phyloP scores from a whole-genome alignment of 2,329 filamentous ascomycete genomes.

The Erysiphe pulchra region DNA sequence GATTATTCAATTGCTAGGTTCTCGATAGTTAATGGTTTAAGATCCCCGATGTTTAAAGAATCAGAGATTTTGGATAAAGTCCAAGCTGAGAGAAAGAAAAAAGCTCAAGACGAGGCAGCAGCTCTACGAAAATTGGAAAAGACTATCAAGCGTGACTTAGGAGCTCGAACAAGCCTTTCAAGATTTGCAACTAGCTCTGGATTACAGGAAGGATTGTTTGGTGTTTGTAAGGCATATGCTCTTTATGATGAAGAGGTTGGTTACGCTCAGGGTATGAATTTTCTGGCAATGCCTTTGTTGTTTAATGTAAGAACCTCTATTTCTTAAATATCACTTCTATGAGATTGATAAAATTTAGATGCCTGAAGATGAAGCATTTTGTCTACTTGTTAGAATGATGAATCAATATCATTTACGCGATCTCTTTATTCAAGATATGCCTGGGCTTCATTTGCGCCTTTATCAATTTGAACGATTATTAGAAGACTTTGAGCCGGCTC shows the following conservation, averaged over 20 bases:
- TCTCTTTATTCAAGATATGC: conserved; percentile 89
- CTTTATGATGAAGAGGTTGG: conserved; percentile 84
- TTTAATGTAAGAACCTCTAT: conserved; percentile 45
- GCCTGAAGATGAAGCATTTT: conserved; percentile 93
- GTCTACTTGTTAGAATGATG: conserved; percentile 79
- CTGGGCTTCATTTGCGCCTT: conserved; percentile 72
- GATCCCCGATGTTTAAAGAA: conserved; percentile 31
- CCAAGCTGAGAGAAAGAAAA: conserved; percentile 51
- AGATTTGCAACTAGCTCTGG: conserved; percentile 83
- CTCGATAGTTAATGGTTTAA: conserved; percentile 26
- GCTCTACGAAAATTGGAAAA: conserved; percentile 70
- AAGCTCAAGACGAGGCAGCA: conserved; percentile 50
- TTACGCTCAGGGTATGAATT: conserved; percentile 98
- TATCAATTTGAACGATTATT: conserved; percentile 88
- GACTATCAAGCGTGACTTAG: conserved; percentile 69
- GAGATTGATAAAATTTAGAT: conserved; percentile 27
- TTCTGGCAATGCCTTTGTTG: conserved; percentile 82
- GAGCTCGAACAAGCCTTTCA: conserved; percentile 81
- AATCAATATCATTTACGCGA: conserved; percentile 85
- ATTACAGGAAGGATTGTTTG: conserved; percentile 80
- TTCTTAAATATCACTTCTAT: conserved; percentile 1
- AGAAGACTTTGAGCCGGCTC: conserved; percentile 77
- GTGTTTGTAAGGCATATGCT: conserved; percentile 91
- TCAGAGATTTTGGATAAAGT: conserved; percentile 37
- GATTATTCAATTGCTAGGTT: conserved; percentile 38